Percentiles rank a stretch among this genome's conserved stretches.
These are phyloP conservation scores for Trichoderma atroviride DNA, from an alignment of 2,329 filamentous ascomycete genomes.

Conservation along the genomic window DNA sequence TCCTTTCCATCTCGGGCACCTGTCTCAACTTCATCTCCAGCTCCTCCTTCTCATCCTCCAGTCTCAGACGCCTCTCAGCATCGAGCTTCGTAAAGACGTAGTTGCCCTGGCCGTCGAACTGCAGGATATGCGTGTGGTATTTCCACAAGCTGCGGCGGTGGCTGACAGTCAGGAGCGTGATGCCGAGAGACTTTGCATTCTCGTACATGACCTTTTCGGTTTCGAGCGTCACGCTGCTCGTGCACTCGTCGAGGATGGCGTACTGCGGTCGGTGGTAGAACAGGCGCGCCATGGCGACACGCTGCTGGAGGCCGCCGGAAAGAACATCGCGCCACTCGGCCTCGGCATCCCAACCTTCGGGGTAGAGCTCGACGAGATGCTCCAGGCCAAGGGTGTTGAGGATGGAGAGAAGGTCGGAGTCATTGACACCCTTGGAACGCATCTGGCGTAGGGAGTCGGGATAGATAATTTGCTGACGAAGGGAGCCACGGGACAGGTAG, in stretches of 20 bases:
- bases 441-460: conserved; percentile 87
- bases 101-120: conserved; percentile 93
- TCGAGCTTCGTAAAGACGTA: conserved; percentile 90
- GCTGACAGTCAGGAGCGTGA: conserved; percentile 95
- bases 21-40: conserved; percentile 82
- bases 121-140: conserved; percentile 90
- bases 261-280: conserved; percentile 94
- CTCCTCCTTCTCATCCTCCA: conserved; percentile 97
- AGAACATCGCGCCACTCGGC: conserved; percentile 96
- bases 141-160: conserved; percentile 93
- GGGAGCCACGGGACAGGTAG: conserved; percentile 85
- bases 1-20: conserved; percentile 83
- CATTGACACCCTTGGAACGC: conserved; percentile 79
- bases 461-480: conserved; percentile 97
- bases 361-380: conserved; percentile 75
- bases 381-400: conserved; percentile 81
- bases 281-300: conserved; percentile 91
- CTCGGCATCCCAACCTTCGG: conserved; percentile 84
- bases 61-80: conserved; percentile 77
- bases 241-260: conserved; percentile 97
- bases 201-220: conserved; percentile 97
- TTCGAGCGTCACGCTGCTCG: conserved; percentile 90
- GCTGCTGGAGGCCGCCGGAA: conserved; percentile 89
- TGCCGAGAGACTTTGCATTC: conserved; percentile 85
- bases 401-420: conserved; percentile 76